phyloP scores from a whole-genome alignment of 1,139 yeast species.

The Kluyveromyces marxianus region DNA sequence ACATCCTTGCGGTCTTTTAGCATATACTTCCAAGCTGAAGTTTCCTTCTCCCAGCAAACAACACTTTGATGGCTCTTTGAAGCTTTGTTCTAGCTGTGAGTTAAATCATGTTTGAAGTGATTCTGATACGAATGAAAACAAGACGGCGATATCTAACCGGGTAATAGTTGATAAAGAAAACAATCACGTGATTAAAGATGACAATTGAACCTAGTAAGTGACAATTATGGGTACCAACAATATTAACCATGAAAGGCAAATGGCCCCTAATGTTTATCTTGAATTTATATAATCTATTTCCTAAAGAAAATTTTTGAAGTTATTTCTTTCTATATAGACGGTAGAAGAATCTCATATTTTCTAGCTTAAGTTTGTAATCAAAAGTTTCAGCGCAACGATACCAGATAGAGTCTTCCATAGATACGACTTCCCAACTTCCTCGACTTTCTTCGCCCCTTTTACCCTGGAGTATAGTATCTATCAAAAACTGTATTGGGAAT shows the following conservation, averaged over 20 bases:
- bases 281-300: no score
- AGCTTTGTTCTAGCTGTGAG: not conserved
- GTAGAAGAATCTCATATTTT: conserved; percentile 81
- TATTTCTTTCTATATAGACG: conserved; percentile 54
- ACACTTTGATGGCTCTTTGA: no score
- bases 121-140: not conserved
- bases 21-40: not conserved
- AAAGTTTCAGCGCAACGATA: conserved; percentile 53
- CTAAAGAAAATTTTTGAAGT: not conserved
- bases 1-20: conserved; percentile 4
- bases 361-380: conserved; percentile 63
- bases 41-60: not conserved
- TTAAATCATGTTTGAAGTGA: not conserved
- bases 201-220: no score
- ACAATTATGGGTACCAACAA: not conserved
- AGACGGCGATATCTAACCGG: not conserved
- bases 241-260: not conserved
- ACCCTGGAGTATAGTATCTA: conserved; percentile 65
- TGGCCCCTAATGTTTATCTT: no score
- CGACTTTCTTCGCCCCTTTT: conserved; percentile 37
- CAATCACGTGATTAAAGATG: no score
- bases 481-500: conserved; percentile 75
- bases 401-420: conserved; percentile 74
- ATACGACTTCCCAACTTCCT: conserved; percentile 62
- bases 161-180: not conserved